Evolutionary conservation across 2,329 filamentous ascomycete genomes (phyloP), one percentile per base, ranked within the genome.

Genomic region (Myotisia sp.): DNA sequence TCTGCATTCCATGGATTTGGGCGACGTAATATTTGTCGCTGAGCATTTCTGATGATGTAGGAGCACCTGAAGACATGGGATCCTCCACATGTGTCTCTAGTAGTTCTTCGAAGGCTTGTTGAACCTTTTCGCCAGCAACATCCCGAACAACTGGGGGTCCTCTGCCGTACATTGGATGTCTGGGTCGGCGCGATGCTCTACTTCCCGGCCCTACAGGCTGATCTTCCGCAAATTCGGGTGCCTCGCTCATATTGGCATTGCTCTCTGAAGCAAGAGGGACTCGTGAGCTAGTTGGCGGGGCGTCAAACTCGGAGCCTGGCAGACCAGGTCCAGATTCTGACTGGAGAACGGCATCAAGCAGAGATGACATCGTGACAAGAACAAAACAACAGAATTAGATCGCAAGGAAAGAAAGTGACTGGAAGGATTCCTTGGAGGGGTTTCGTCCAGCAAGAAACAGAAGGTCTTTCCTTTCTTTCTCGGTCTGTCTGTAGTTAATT

Each of bases 11-110:
- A 44, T 74, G 66, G 39, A 78, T 74, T 48, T 78, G 74, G 18
- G 71, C 71, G 43, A 78, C 64, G 51, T 78, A 78, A 57, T 77
- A 78, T 50, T 74, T 74, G 53, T 76, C 67, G 38, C 58, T 64
- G 17, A 70, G 66, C 8, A 67, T 62, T 29, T 70, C 67, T 7
- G 69, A 68, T 2, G 67, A 64, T 13, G 29, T 32, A 1, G 71
- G 69, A 7, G 64, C 58, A 6, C 60, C 65, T 5, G 70, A 72
- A 1, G 67, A 64, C 1, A 66, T 59, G 1, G 65, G 64, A 18
- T 76, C 70, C 55, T 76, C 71, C 32, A 55, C 56, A 45, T 61
- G 75, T 55, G 63, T 65, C 46, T 77, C 73, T n/a, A 78, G 56
- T 44, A 78, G 68, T 46, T 70, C 66, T 50, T 76, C 70, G 47